These are phyloP conservation scores for Picea sitchensis DNA, from an alignment of 75 land plant genomes.

Conservation along the genomic window DNA sequence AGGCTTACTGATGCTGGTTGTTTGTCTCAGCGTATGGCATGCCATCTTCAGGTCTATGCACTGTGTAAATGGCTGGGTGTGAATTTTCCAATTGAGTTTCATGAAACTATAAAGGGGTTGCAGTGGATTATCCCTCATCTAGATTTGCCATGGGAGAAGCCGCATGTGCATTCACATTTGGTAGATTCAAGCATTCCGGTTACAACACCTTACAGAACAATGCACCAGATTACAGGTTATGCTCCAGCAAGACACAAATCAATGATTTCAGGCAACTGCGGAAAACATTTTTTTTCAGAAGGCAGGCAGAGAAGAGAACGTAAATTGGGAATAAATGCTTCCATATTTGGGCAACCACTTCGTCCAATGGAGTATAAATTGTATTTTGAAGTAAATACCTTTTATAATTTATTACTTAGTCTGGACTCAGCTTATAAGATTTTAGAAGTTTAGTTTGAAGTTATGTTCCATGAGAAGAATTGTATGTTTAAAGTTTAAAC, in stretches of 20 bases:
- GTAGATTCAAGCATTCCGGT: conserved; percentile 17
- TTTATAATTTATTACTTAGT: background rate
- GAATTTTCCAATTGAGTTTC: conserved; percentile 67
- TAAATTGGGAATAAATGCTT: conserved; percentile 11
- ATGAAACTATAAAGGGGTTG: conserved; percentile 60
- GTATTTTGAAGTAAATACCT: conserved; percentile 55
- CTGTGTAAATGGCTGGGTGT: conserved; percentile 63
- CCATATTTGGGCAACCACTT: conserved; percentile 25
- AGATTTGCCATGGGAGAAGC: conserved; percentile 68
- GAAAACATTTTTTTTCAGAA: too few relatives aligned
- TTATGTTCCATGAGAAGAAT: too few relatives aligned
- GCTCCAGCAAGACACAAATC: too few relatives aligned
- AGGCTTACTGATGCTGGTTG: background rate
- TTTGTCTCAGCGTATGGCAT: conserved; percentile 66
- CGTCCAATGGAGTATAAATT: conserved; percentile 56
- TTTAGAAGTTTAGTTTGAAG: background rate
- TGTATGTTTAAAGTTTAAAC: background rate
- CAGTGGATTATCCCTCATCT: conserved; percentile 85
- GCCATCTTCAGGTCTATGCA: conserved; percentile 87
- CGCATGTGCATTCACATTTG: conserved; percentile 8
- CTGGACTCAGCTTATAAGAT: background rate
- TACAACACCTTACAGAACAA: background rate
- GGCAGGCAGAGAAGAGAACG: conserved; percentile 5
- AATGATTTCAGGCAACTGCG: too few relatives aligned
- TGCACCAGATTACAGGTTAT: too few relatives aligned